Evolutionary conservation across 192 early-diverging fungal genomes (phyloP), one percentile per base, ranked within the genome.

Genomic region (Mycoemilia scoparia): DNA sequence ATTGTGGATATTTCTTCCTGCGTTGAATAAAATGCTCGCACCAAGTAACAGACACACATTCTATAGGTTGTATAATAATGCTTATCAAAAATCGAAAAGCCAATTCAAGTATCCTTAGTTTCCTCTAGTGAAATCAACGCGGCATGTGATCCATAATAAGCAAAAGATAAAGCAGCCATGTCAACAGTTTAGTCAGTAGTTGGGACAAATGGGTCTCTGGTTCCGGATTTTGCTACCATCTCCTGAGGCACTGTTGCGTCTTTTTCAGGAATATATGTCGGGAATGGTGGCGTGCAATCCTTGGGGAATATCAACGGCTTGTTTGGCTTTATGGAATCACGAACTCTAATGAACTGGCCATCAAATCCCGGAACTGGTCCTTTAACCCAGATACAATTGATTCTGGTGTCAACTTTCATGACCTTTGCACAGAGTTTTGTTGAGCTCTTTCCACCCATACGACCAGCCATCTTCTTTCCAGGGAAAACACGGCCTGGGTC

Each of bases 401-500:
- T 51, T 4, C 45, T 69, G 24, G 73, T 75, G 49, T 96, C 91
- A 24, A 96, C 71, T 59, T 84, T 84, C 44, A 84, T 50, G 18
- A 93, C 81, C 40, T 83, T 67, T 8, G 91, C 54, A 38, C 71
- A 84, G 41, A 84, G 78, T 16, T 76, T 73, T 2, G 87, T 90
- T 1, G 66, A 51, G 42, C 57, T 77, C 29, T 84, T 75, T 34
- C 79, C 80, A 35, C 92, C 92, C 77, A 97, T 84, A 15, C 82
- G 75, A 29, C 92, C 92, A 12, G 89, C 75, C 92, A 97, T 97
- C 47, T 97, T 97, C 66, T 88, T 97, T 12, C 92, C 92, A 42
- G 84, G 84, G 49, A 82, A 90, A 27, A 93, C 86, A 32, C 72
- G 76, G 14, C 85, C 84, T 25, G 92, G 92, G 44, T 73, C 66